Conservation (phyloP, 2,329 filamentous ascomycete genomes). For the Drechslerella stenobrocha region DNA sequence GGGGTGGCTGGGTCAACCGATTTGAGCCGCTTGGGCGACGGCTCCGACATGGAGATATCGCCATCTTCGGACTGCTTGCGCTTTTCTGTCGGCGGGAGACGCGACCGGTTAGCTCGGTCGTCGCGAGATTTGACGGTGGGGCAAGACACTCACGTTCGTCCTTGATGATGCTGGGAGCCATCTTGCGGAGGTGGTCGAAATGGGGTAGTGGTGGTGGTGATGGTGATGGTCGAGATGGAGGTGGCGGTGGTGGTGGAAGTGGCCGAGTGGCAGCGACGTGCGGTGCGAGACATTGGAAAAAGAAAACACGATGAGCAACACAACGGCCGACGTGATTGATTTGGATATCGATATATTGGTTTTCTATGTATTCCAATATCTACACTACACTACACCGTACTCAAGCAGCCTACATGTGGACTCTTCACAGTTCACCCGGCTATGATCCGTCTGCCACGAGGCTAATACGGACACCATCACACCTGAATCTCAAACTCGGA, state of each 20-base stretch:
- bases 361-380: neutral
- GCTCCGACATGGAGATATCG: constrained; percentile 45
- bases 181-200: neutral
- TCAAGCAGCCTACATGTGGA: neutral
- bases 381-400: no score
- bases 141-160: constrained; percentile 34
- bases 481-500: constrained; percentile 43
- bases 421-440: neutral
- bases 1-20: constrained; percentile 38
- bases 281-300: no score
- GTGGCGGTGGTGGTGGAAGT: neutral
- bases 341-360: neutral
- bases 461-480: neutral
- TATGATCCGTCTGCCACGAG: no score
- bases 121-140: neutral
- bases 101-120: neutral
- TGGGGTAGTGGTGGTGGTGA: neutral
- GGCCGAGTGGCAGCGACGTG: no score
- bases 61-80: constrained; percentile 43
- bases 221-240: no score
- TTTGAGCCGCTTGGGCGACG: constrained; percentile 43
- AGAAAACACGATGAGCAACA: no score
- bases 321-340: neutral
- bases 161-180: constrained; percentile 40
- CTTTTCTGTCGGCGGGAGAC: constrained; percentile 12